Base-by-base conservation (phyloP, 805 yeast genomes). In the Jamesozyma jinghongensis region DNA sequence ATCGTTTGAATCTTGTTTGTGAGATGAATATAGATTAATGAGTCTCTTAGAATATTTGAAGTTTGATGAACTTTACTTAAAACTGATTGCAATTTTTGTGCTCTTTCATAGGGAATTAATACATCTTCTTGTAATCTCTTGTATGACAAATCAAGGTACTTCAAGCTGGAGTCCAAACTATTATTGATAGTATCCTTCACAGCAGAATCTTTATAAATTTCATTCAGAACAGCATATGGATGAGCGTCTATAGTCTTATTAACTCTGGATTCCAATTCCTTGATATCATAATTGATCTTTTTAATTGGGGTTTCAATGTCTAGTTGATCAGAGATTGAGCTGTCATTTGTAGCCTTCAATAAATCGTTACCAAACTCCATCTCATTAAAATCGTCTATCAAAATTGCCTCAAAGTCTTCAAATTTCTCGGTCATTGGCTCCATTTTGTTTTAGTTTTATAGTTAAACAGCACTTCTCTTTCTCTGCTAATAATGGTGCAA, bases 51-150 rank as follows among this genome's bases (percentile, higher is more conserved):
- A 8, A 59, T 37, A 28, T 47, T 55, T 4, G 62, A 53, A 5
- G 63, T 58, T 41, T 60, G 63, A 40, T 60, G 62, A 19, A 60
- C 49, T 38, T 59, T 60, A 43, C 54, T 51, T 22, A 59, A 45
- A 4, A 54, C 59, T n/a, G 43, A 40, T 40, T 59, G 63, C 19
- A 60, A 37, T 40, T 46, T 56, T 20, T 52, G 53, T 3, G 61
- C 56, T 20, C 44, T 48, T 39, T 54, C 58, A 38, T 54, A 58
- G 28, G 63, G 62, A 26, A 44, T 41, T 31, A 60, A 28, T 3
- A 60, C 49, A 25, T 60, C 61, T 13, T 48, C 46, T 16, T 57
- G 48, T 17, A 60, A 42, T 40, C 63, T 54, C n/a, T 53, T 48
- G 34, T 58, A 58, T 2, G 63, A 59, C 36, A 59, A 45, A 20